Evolutionary conservation across 768 basidiomycete genomes (phyloP), one percentile per base, ranked within the genome.

Genomic region (Xanthoconium stramineum): DNA sequence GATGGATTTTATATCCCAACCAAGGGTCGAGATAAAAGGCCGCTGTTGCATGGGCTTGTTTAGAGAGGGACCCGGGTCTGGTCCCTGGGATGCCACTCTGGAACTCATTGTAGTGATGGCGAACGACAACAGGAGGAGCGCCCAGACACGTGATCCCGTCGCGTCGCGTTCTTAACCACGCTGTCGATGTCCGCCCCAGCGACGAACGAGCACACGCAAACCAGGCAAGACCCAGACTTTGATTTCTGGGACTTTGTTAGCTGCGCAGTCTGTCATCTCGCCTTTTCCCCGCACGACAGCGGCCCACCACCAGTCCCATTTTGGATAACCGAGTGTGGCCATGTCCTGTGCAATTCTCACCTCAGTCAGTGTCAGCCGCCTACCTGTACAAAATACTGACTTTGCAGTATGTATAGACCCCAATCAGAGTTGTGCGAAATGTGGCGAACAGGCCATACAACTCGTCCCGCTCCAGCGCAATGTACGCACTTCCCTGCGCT

Each of bases 271-370:
- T 94, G 91, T 62, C 84, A 85, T 59, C 76, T 89, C 29, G 80
- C 84, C 0, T 93, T 88, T 62, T 65, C 75, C 8, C 73, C 81
- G 3, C 69, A 69, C n/a, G 77, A 79, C 37, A 73, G 76, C 40
- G 80, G 78, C 0, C 72, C 74, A 1, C 78, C 85, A 11, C 75
- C 80, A 3, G 72, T 89, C 29, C 91, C 91, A 0, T 94, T 93
- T 69, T 94, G 91, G 91, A 76, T 92, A 57, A 91, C 91, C 2
- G 89, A 92, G 68, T 94, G 91, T 62, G 89, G 89, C 0, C 91
- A 94, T 76, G 80, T 93, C 54, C 62, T 93, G 29, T 94, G 91
- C 78, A 93, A 94, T 65, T 79, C 81, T 38, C 91, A 94, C 72
- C 83, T 94, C 67, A 89, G 91, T 93, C 66, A 68, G 78, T 63